Base-by-base conservation (phyloP, 2,329 filamentous ascomycete genomes). In the Chaetomium strumarium region DNA sequence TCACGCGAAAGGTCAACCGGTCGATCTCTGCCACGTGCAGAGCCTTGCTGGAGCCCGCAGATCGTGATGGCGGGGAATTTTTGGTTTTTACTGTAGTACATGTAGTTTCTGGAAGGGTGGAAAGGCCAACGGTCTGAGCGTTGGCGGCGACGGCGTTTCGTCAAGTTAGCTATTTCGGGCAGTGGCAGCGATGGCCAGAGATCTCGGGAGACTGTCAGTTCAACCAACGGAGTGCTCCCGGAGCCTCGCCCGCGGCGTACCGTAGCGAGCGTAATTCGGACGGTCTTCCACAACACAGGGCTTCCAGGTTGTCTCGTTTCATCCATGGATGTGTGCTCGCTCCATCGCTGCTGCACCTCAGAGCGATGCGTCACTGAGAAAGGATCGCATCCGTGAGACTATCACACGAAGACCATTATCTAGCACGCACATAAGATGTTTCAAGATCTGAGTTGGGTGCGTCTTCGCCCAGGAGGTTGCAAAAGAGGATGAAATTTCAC, bases 381-480 rank as follows among this genome's bases (percentile, higher is more conserved):
- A 40, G 51, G 40, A 50, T 53, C 40, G 57, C 55, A 39, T 49
- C 44, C 51, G 19, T 48, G 56, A 50, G 56, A 58, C 56, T 50
- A 29, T 44, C 17, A 19, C 55, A 46, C 40, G 36, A 31, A 20
- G 33, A 46, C 38, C 42, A 49, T n/a, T n/a, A n/a, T 51, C 44
- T 24, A 43, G 51, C 48, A 11, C 37, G 44, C 24, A 36, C 41
- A 16, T 42, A 39, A 45, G 41, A 34, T 50, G 53, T 54, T 56
- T 52, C 53, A 53, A 43, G 14, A 17, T 30, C 24, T 30, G n/a
- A 33, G 47, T 33, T 33, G 20, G 12, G 29, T 49, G n/a, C n/a
- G 30, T 12, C 10, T 14, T 14, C 13, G 17, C 17, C 20, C 9
- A 16, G 17, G 37, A 10, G 17, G 24, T 31, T 31, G 45, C 36